These are phyloP conservation scores for Phallus indusiatus DNA, from an alignment of 768 basidiomycete species.

Conservation along the genomic window DNA sequence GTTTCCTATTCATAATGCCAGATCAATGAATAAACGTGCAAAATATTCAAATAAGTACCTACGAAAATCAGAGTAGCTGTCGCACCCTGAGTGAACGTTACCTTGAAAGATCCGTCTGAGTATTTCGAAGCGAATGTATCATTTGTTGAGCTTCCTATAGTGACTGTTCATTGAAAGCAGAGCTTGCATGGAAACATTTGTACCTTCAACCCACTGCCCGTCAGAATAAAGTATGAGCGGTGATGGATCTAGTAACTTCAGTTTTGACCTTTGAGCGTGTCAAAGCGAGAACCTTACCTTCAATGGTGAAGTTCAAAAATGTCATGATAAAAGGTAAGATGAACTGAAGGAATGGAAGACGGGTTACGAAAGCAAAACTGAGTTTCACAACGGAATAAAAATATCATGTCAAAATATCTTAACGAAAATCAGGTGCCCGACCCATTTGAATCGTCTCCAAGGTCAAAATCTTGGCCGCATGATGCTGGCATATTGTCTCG, in stretches of 20 bases:
- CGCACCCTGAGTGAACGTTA: not conserved
- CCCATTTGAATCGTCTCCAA: too few species aligned
- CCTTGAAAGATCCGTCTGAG: not conserved
- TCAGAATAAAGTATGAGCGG: conserved; percentile 1
- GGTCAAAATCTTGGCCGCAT: too few species aligned
- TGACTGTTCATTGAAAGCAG: not conserved
- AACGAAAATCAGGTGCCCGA: too few species aligned
- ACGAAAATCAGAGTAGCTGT: not conserved
- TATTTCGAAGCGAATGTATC: not conserved
- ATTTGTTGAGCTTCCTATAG: not conserved
- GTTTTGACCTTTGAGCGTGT: not conserved
- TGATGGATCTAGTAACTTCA: conserved; percentile 1
- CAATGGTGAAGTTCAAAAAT: conserved; percentile 3
- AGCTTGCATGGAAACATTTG: not conserved
- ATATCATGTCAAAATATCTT: too few species aligned
- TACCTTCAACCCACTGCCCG: conserved; percentile 2
- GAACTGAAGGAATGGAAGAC: not conserved
- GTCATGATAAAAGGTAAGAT: not conserved
- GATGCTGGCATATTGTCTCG: too few species aligned
- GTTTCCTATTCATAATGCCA: too few species aligned
- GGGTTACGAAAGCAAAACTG: too few species aligned
- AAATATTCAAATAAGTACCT: too few species aligned
- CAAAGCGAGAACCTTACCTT: not conserved
- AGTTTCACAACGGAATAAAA: too few species aligned
- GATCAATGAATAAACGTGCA: too few species aligned